Base-by-base conservation (phyloP, 495 filamentous ascomycete species). In the Penicillium verhagenii region DNA sequence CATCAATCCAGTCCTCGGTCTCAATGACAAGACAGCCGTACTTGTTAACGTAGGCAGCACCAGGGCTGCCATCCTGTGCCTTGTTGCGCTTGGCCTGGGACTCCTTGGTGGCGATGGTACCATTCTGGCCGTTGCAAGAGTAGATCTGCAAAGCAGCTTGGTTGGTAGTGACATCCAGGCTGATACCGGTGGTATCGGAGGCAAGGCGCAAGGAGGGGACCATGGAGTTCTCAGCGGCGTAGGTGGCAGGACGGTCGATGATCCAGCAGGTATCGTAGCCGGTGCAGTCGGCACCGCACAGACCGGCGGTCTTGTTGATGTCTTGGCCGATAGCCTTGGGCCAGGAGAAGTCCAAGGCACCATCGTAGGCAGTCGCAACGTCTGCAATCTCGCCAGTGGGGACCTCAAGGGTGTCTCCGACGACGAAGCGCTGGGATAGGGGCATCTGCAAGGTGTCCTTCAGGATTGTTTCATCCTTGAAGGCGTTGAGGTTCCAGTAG, bases 401-500 rank as follows among this genome's bases (percentile, higher is more conserved):
- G 54, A 96, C 86, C 21, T 89, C 72, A 56, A 91, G 91, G 56
- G 75, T 80, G 71, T 96, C 90, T 3, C 82, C 83, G n/a, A 64
- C 88, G 25, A 92, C 72, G 56, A 87, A 82, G 53, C 87, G 85
- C 26, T 81, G 80, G 37, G 83, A 83, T 55, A 88, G 83, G 3
- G 91, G 91, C 60, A 95, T 59, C 54, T 85, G 82, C 35, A 96
- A 81, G 39, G 85, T 84, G 68, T 94, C 82, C 60, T 91, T 86
- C n/a, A 95, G 75, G 21, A 84, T 78, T 6, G 74, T 79, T 14
- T 78, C 64, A 3, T 86, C 85, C 63, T 86, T 74, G 67, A 91
- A 96, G 9, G 84, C 91, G 66, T 92, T 90, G 50, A 96, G 75
- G 70, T 95, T 94, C 89, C 90, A 96, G 75, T 95, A 96, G 45